These are phyloP conservation scores for Plasmodium knowlesi DNA, from an alignment of 169 alveolate species.

Conservation along the genomic window DNA sequence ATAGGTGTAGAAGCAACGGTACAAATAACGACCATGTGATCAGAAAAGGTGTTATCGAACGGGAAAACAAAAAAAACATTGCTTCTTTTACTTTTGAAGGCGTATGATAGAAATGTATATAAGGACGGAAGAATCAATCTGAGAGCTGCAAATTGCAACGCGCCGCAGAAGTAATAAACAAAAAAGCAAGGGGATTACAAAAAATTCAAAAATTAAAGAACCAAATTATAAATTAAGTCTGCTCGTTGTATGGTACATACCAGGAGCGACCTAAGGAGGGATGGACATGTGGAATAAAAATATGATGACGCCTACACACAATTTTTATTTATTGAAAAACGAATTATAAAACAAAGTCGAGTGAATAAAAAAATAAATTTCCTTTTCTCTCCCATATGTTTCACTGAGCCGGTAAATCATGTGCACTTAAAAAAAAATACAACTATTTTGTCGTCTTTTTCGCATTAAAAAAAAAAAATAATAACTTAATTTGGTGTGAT, in stretches of 20 bases:
- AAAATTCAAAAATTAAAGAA: slow-evolving; percentile 50
- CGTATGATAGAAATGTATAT: not conserved
- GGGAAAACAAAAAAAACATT: not conserved
- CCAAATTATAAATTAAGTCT: slow-evolving; percentile 7
- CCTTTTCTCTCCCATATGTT: not conserved
- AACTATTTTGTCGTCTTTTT: not conserved
- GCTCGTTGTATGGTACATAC: not conserved
- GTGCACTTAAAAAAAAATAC: not conserved
- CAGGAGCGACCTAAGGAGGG: not conserved
- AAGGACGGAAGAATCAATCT: not conserved
- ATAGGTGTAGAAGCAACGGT: not conserved
- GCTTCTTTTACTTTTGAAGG: not conserved
- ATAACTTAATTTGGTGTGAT: not conserved
- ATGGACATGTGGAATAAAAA: not conserved
- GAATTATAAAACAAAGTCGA: not conserved
- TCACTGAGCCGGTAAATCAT: not conserved
- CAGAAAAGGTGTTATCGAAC: not conserved
- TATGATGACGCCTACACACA: not conserved
- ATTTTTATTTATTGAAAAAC: not conserved
- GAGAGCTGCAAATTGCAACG: not conserved
- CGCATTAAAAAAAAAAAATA: not conserved
- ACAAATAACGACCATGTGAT: not conserved
- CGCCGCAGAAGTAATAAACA: not conserved
- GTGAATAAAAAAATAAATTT: not conserved
- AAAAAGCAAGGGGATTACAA: not conserved